Evolutionary conservation across 176 grass and related monocot species (phyloP), one percentile per base, ranked within the genome.

Genomic region (Carex kokanica): DNA sequence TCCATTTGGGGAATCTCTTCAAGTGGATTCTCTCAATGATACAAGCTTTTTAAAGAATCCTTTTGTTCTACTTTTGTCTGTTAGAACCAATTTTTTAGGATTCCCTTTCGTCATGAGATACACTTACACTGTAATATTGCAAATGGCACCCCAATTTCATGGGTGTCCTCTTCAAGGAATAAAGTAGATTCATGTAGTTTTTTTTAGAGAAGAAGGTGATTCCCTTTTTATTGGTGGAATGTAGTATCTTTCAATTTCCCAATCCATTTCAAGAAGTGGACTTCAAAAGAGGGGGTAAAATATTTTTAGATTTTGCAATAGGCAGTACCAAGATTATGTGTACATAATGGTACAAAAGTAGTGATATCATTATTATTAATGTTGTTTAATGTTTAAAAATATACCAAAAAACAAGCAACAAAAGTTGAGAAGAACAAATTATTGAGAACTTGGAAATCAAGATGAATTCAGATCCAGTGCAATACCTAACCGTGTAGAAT

Each of bases 1-100:
- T 57, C 38, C 55, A 85, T 64, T 51, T 59, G 25, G 23, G 70
- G 83, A 85, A 85, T 85, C 83, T 78, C 53, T 69, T 60, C 72
- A 78, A 85, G 83, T 85, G 83, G 83, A 62, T 85, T 85, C 72
- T 74, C 54, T 60, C 20, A 85, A 62, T 78, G 55, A 64, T 64
- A 47, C 59, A 57, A 85, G 83, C 83, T 85, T 78, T 85, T 63
- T 21, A 63, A 64, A 85, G 70, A 51, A 85, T 63, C 72, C 54
- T 47, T 78, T 64, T 57, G 13, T 2, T 17, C 57, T 77, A 43
- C 54, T 78, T 85, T 77, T 78, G 52, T 78, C 6, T 56, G 72
- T 77, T 64, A 18, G 56, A 60, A 64, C 23, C 29, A 57, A 12
- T 75, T 74, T 72, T 45, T 62, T 47, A 60, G 71, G 83, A 84